phyloP scores from a whole-genome alignment of 805 yeast genomes.

The Pichia heedii region DNA sequence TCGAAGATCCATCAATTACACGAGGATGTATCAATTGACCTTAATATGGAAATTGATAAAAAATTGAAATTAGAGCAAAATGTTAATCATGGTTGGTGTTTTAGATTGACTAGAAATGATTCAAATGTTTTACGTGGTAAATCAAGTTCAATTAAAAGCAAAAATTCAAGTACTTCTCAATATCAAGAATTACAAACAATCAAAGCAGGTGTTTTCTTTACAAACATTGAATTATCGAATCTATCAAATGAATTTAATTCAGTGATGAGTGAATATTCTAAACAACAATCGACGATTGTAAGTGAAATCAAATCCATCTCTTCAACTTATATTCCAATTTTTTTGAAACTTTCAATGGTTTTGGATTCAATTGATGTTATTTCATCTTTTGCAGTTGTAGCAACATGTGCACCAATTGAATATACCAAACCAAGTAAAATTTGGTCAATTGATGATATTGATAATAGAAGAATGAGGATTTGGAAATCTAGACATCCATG shows the following conservation, averaged over 20 bases:
- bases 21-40: slow-evolving; percentile 56
- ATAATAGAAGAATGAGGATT: slow-evolving; percentile 41
- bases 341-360: slow-evolving; percentile 55
- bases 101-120: slow-evolving; percentile 85
- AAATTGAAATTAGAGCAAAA: slow-evolving; percentile 86
- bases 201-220: slow-evolving; percentile 91
- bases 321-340: slow-evolving; percentile 69
- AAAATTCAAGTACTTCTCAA: slow-evolving; percentile 28
- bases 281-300: slow-evolving; percentile 69
- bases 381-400: slow-evolving; percentile 74
- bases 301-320: slow-evolving; percentile 77
- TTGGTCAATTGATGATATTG: slow-evolving; percentile 39
- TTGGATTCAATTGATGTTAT: slow-evolving; percentile 78
- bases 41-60: slow-evolving; percentile 76
- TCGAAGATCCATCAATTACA: slow-evolving; percentile 53
- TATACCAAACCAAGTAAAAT: slow-evolving; percentile 62
- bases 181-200: slow-evolving; percentile 82
- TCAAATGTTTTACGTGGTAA: slow-evolving; percentile 64
- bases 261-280: slow-evolving; percentile 57
- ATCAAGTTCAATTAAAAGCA: slow-evolving; percentile 4
- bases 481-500: slow-evolving; percentile 91
- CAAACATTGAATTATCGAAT: slow-evolving; percentile 56
- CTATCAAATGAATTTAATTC: slow-evolving; percentile 50
- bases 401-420: slow-evolving; percentile 74
- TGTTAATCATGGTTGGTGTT: slow-evolving; percentile 86